Evolutionary conservation across 108 stramenopile species (phyloP).

Genomic region (Cyclotella atomus): DNA sequence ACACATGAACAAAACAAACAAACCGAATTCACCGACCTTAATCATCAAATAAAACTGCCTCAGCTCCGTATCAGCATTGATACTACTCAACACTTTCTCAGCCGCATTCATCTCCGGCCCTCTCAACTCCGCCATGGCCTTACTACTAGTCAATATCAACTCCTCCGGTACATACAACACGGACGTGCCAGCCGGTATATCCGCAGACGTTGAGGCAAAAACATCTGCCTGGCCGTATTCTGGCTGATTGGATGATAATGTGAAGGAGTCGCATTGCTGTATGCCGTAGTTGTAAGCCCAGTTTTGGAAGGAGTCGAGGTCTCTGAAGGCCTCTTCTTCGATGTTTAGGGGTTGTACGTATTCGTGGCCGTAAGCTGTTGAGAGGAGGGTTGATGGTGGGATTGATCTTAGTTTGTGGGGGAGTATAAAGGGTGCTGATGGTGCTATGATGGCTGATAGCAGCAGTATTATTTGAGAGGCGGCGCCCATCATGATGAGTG

Average conservation of each 20-base stretch:
- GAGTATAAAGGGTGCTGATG: background rate
- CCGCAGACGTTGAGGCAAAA: slow-evolving; percentile 30
- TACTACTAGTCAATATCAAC: slow-evolving; percentile 33
- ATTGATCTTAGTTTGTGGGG: background rate
- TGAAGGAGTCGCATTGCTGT: slow-evolving; percentile 32
- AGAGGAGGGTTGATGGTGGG: background rate
- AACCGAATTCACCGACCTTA: slow-evolving; percentile 15
- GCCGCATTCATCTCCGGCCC: slow-evolving; percentile 15
- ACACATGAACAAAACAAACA: background rate
- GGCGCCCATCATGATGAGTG: no score
- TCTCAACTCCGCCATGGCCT: slow-evolving; percentile 44
- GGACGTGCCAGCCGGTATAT: slow-evolving; percentile 39
- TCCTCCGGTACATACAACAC: slow-evolving; percentile 45
- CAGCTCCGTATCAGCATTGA: slow-evolving; percentile 24
- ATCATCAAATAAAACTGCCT: slow-evolving; percentile 35
- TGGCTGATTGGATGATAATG: slow-evolving; percentile 7
- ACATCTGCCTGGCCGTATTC: slow-evolving; percentile 39
- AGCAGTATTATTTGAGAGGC: no score
- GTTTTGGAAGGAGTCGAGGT: slow-evolving; percentile 41
- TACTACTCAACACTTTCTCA: slow-evolving; percentile 34
- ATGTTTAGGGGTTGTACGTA: slow-evolving; percentile 25
- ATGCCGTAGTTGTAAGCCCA: slow-evolving; percentile 40
- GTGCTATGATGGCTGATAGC: no score
- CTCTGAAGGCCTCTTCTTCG: slow-evolving; percentile 40
- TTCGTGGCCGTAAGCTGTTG: background rate